Percentiles rank a stretch among this genome's conserved stretches.
phyloP scores from a whole-genome alignment of 2,329 filamentous ascomycete genomes.

The Talaromyces sp. region DNA sequence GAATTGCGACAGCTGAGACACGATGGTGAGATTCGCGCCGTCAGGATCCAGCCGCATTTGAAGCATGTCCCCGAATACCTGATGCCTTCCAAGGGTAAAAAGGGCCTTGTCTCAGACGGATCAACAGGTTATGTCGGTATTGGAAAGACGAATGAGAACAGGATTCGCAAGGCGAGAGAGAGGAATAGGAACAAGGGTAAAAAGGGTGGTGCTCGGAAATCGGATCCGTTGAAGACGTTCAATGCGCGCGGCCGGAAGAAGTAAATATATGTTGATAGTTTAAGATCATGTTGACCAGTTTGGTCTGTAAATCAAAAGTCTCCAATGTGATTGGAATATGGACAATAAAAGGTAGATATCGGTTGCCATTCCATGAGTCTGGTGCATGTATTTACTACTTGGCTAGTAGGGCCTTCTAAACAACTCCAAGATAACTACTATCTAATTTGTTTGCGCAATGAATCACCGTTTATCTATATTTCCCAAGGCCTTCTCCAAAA shows the following conservation, averaged over 20 bases:
- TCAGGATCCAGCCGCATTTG: constrained; percentile 79
- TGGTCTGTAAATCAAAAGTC: background rate
- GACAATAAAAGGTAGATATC: too few species aligned
- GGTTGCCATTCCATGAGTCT: too few species aligned
- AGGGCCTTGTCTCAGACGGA: constrained; percentile 55
- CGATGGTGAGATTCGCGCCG: constrained; percentile 79
- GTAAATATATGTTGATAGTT: constrained; percentile 9
- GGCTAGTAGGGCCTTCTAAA: background rate
- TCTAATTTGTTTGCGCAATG: background rate
- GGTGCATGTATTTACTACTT: background rate
- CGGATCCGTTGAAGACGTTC: background rate
- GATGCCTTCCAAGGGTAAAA: constrained; percentile 70
- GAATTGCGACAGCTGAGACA: constrained; percentile 84
- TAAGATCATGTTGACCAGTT: background rate
- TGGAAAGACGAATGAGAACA: constrained; percentile 45
- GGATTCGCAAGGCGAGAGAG: constrained; percentile 46
- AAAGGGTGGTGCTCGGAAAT: constrained; percentile 25
- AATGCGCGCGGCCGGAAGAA: constrained; percentile 31
- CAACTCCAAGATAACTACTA: background rate
- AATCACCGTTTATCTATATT: background rate
- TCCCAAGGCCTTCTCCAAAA: background rate
- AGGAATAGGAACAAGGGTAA: constrained; percentile 40
- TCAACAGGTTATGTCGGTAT: constrained; percentile 73
- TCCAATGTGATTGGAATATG: background rate
- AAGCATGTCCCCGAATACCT: constrained; percentile 94